Evolutionary conservation across 441 rosid genomes (phyloP).

Genomic region (Eruca vesicaria): DNA sequence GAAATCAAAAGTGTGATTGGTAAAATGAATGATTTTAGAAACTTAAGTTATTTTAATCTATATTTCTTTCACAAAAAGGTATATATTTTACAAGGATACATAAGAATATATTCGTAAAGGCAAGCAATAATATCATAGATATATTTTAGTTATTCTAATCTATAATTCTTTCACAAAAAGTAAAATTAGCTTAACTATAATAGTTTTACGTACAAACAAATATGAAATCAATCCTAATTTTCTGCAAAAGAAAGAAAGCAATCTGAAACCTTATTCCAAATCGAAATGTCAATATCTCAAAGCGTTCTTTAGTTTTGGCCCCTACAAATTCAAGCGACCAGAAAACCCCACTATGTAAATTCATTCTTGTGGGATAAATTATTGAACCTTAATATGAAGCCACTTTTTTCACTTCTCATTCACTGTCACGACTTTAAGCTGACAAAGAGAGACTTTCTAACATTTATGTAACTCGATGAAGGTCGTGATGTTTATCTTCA

Average conservation of each 20-base stretch:
- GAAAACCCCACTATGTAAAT: slow-evolving; percentile 24
- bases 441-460: slow-evolving; percentile 18
- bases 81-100: no score
- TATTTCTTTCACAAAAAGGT: no score
- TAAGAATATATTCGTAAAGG: neutral
- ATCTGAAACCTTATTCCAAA: neutral
- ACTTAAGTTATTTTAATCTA: no score
- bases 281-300: slow-evolving; percentile 7
- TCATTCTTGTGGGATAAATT: slow-evolving; percentile 14
- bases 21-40: no score
- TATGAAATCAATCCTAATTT: neutral
- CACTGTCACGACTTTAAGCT: slow-evolving; percentile 15
- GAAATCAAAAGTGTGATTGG: no score
- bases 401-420: slow-evolving; percentile 21
- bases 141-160: neutral
- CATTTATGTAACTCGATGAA: neutral
- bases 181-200: neutral
- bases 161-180: neutral
- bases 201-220: neutral
- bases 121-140: neutral
- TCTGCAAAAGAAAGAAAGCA: neutral
- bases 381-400: slow-evolving; percentile 11
- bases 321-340: slow-evolving; percentile 25
- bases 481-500: slow-evolving; percentile 1
- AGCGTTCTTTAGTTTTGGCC: slow-evolving; percentile 15